Conservation (phyloP, 495 filamentous ascomycete genomes). For the Xylaria nigripes region DNA sequence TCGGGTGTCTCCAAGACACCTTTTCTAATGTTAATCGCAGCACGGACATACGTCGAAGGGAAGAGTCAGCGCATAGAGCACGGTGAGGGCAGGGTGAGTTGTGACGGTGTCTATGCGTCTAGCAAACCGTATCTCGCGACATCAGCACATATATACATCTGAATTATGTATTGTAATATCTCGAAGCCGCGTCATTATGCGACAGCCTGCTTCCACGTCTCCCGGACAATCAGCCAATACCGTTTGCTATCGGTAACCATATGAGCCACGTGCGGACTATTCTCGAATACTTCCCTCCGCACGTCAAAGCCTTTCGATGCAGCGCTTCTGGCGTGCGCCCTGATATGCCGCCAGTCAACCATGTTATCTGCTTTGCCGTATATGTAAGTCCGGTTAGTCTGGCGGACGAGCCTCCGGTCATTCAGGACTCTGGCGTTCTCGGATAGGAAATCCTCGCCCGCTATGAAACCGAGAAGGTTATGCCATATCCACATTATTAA, state of each 20-base stretch:
- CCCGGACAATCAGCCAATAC: slow-evolving; percentile 35
- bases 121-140: neutral
- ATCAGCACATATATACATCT: neutral
- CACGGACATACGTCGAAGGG: no score
- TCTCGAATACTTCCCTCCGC: slow-evolving; percentile 28
- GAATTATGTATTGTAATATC: neutral
- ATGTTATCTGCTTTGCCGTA: slow-evolving; percentile 34
- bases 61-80: no score
- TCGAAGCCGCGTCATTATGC: neutral
- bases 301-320: slow-evolving; percentile 24
- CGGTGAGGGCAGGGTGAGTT: no score
- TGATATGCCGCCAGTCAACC: slow-evolving; percentile 34
- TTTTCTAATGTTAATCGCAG: no score
- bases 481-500: slow-evolving; percentile 25
- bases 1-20: no score
- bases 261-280: slow-evolving; percentile 37
- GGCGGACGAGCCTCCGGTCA: slow-evolving; percentile 18
- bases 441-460: slow-evolving; percentile 24
- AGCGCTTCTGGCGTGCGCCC: slow-evolving; percentile 32
- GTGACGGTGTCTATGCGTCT: no score
- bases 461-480: slow-evolving; percentile 13
- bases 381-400: slow-evolving; percentile 35
- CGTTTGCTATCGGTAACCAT: slow-evolving; percentile 29
- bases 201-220: slow-evolving; percentile 28
- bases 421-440: slow-evolving; percentile 24